Evolutionary conservation across 192 early-diverging fungal species (phyloP).

Genomic region (Backusella luteola): DNA sequence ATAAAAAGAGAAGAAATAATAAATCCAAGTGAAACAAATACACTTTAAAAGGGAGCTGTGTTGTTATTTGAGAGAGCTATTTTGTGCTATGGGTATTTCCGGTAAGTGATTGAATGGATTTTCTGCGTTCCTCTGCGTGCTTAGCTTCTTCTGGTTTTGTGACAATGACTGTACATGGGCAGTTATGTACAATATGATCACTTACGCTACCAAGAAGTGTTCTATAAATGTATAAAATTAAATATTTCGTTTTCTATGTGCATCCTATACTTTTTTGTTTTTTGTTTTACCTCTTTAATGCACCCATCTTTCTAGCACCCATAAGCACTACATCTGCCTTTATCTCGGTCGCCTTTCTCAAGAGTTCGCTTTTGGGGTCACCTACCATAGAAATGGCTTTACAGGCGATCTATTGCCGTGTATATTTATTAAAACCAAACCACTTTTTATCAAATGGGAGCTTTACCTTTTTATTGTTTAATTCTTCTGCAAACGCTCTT

Average conservation of each 20-base stretch:
- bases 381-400: slow-evolving; percentile 59
- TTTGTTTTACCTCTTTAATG: slow-evolving; percentile 42
- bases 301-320: slow-evolving; percentile 60
- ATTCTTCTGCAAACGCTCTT: slow-evolving; percentile 14
- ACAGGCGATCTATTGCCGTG: slow-evolving; percentile 34
- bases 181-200: slow-evolving; percentile 44
- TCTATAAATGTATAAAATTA: slow-evolving; percentile 32
- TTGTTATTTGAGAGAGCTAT: background rate
- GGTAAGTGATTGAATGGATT: slow-evolving; percentile 2
- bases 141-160: slow-evolving; percentile 15
- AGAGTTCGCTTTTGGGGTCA: slow-evolving; percentile 61
- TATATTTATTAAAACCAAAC: background rate
- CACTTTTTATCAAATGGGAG: background rate
- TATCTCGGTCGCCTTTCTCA: slow-evolving; percentile 55
- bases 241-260: background rate
- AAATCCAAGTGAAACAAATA: background rate
- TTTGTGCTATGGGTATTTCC: background rate
- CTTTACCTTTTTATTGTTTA: slow-evolving; percentile 23
- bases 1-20: background rate
- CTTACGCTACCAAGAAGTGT: slow-evolving; percentile 50
- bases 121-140: background rate
- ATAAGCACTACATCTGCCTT: slow-evolving; percentile 59
- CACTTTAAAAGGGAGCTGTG: background rate
- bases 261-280: background rate
- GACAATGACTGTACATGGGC: slow-evolving; percentile 41